phyloP scores from a whole-genome alignment of 2,329 filamentous ascomycete genomes.

The Elsinoe necatrix region DNA sequence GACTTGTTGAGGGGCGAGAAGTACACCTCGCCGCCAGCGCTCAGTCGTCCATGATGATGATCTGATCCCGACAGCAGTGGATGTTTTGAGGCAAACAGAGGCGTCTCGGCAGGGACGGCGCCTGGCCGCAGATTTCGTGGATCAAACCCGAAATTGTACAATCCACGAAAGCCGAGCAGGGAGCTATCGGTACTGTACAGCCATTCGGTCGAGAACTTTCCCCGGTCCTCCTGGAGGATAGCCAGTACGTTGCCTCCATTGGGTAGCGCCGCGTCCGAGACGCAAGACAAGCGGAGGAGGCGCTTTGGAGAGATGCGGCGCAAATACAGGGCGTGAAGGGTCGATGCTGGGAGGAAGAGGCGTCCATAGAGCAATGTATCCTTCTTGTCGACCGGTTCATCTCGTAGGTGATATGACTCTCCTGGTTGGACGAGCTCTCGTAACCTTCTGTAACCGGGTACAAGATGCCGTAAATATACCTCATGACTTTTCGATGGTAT shows the following conservation, averaged over 20 bases:
- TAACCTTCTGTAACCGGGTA: conserved; percentile 75
- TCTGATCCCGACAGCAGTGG: conserved; percentile 34
- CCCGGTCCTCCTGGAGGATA: conserved; percentile 70
- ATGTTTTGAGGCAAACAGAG: conserved; percentile 20
- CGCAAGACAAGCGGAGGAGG: conserved; percentile 71
- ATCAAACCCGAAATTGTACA: conserved; percentile 90
- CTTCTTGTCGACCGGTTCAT: conserved; percentile 41
- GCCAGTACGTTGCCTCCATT: conserved; percentile 70
- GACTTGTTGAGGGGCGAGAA: conserved; percentile 94
- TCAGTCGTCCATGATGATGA: conserved; percentile 71
- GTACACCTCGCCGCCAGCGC: conserved; percentile 85
- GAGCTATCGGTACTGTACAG: conserved; percentile 89
- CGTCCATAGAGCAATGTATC: conserved; percentile 65
- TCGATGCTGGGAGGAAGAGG: conserved; percentile 73
- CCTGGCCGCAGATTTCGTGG: conserved; percentile 33
- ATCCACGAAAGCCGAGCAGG: conserved; percentile 72
- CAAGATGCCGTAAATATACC: conserved; percentile 67
- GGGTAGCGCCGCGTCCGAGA: conserved; percentile 61
- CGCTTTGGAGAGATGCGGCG: conserved; percentile 67
- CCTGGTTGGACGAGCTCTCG: conserved; percentile 53
- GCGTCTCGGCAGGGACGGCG: not conserved
- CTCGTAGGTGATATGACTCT: conserved; percentile 42
- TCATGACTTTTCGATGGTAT: conserved; percentile 60
- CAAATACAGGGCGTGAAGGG: conserved; percentile 77
- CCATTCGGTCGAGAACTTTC: conserved; percentile 81